Percentiles rank a stretch among this genome's conserved stretches.
Evolutionary conservation across 805 yeast species (phyloP).

Genomic region (Schizosaccharomyces lindneri): DNA sequence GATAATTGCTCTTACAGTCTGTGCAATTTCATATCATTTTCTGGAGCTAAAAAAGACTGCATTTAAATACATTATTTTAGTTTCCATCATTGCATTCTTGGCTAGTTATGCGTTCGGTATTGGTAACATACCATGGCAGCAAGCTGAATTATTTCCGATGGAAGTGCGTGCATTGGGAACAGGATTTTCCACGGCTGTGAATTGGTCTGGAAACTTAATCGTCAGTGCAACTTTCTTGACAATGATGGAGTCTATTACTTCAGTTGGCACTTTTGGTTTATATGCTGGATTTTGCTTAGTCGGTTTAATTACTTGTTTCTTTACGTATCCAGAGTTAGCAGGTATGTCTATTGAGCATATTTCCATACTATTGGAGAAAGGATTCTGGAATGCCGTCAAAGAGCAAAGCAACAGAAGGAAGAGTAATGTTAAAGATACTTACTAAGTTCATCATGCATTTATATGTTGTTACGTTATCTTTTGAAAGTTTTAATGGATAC

Average conservation of each 20-base stretch:
- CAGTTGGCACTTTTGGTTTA: constrained; percentile 34
- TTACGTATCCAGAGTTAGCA: constrained; percentile 68
- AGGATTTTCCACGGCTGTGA: constrained; percentile 69
- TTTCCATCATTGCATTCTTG: constrained; percentile 61
- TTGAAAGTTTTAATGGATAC: too few species aligned
- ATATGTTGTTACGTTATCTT: too few species aligned
- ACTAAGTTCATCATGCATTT: too few species aligned
- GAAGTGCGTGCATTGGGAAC: constrained; percentile 76
- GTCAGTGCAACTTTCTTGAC: constrained; percentile 32
- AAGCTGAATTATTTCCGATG: constrained; percentile 74
- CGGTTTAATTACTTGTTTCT: constrained; percentile 22
- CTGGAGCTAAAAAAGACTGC: constrained; percentile 19
- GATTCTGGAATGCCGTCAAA: not conserved
- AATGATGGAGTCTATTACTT: constrained; percentile 14
- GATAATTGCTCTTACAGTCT: constrained; percentile 45
- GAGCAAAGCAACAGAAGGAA: not conserved
- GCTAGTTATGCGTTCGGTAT: constrained; percentile 81
- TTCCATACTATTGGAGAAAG: constrained; percentile 49
- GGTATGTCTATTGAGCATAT: constrained; percentile 75
- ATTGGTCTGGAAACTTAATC: constrained; percentile 78
- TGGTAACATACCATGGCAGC: constrained; percentile 97
- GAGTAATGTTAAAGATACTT: not conserved
- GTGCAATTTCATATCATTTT: constrained; percentile 83
- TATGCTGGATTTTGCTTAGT: constrained; percentile 30
- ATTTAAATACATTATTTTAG: constrained; percentile 70